Base-by-base conservation (phyloP, 1,284 basidiomycete species). In the Taiwanofungus camphoratus region DNA sequence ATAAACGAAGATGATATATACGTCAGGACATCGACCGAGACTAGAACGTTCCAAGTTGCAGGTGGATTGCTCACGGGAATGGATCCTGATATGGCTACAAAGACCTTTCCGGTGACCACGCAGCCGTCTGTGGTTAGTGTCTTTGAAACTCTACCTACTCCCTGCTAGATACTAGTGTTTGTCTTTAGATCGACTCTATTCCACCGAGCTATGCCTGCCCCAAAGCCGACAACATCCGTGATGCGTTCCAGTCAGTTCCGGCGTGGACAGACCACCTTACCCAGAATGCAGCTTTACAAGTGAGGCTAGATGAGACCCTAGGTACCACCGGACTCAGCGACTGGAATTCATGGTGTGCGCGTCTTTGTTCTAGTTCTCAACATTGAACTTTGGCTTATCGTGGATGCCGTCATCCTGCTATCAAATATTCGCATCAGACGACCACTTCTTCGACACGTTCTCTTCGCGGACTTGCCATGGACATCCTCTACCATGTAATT, bases 211-310 rank as follows among this genome's bases (percentile, higher is more conserved):
- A 78, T 48, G 52, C 56, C 3, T 79, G 77, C 55, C 65, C 66
- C 3, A 64, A 61, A 2, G 77, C 76, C 2, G 53, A 72, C 41
- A 53, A 56, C 21, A 60, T 78, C 30, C 64, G 76, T 13, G 51
- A 60, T 34, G 67, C 64, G 1, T 69, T 66, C 49, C 74, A 77
- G 46, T 65, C 67, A 3, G 64, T 71, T 3, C 66, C 73, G 4
- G 65, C 64, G 0, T 79, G 77, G 77, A 71, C 62, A 9, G 63
- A 70, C 46, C 75, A 79, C 51, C 61, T 79, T 4, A 44, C 59
- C n/a, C 54, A 60, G 33, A 68, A 73, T 45, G 53, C 60, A 11
- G 59, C 56, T 19, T 57, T 78, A 38, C 68, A 74, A 47, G 55
- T 51, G 19, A 53, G 67, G 23, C 54, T 78, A 8, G 71, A 68